Percentiles rank a stretch among this genome's conserved stretches.
Evolutionary conservation across 495 filamentous ascomycete genomes (phyloP).

Genomic region (Penicillium pancosmium): DNA sequence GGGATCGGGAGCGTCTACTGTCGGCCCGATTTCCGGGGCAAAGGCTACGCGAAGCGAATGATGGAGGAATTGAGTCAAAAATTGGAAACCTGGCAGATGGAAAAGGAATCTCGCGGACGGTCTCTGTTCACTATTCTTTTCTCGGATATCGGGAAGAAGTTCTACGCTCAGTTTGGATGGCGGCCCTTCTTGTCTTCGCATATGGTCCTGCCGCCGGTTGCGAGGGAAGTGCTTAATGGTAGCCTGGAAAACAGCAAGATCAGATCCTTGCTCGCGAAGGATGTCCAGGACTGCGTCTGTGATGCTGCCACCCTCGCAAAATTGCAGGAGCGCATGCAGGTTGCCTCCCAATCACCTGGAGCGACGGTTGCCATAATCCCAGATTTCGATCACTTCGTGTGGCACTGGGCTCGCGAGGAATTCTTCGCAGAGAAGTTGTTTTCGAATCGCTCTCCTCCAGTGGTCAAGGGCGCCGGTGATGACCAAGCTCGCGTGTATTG

Average conservation of each 20-base stretch:
- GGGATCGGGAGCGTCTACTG: slow-evolving; percentile 89
- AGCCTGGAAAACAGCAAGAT: slow-evolving; percentile 17
- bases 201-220: slow-evolving; percentile 59
- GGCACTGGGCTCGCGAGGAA: slow-evolving; percentile 88
- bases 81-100: slow-evolving; percentile 56
- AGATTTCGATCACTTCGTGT: slow-evolving; percentile 70
- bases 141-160: slow-evolving; percentile 94
- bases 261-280: slow-evolving; percentile 29
- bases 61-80: slow-evolving; percentile 56
- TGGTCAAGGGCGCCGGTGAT: slow-evolving; percentile 70
- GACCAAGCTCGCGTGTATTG: slow-evolving; percentile 66
- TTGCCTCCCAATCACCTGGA: slow-evolving; percentile 34
- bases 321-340: slow-evolving; percentile 35
- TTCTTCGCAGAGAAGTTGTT: slow-evolving; percentile 66
- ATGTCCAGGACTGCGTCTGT: slow-evolving; percentile 41
- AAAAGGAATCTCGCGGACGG: slow-evolving; percentile 36
- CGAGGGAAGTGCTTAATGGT: slow-evolving; percentile 21
- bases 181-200: slow-evolving; percentile 70
- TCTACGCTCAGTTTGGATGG: slow-evolving; percentile 87
- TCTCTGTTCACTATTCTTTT: slow-evolving; percentile 74
- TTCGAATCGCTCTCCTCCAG: slow-evolving; percentile 42
- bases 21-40: slow-evolving; percentile 67
- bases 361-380: slow-evolving; percentile 69
- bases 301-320: slow-evolving; percentile 34
- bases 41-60: slow-evolving; percentile 79